Conservation (phyloP, 1,284 basidiomycete genomes). For the Serendipita sp. region DNA sequence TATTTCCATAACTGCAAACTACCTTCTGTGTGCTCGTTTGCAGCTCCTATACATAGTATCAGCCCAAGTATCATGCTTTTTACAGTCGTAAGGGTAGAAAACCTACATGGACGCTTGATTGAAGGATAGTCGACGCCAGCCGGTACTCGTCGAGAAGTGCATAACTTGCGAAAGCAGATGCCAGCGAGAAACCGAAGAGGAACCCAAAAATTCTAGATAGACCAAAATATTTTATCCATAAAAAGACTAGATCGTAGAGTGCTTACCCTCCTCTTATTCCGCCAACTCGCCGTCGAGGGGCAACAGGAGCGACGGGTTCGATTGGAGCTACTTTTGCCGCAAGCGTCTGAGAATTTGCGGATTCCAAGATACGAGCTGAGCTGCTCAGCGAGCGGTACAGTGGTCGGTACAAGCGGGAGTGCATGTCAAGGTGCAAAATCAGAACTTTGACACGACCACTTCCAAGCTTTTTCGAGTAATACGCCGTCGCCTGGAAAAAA, state of each 20-base stretch:
- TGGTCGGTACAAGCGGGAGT: not conserved
- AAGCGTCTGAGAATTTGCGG: not conserved
- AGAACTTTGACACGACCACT: not conserved
- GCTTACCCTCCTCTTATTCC: constrained; percentile 2
- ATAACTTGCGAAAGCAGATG: constrained; percentile 73
- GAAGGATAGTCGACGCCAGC: constrained; percentile 64
- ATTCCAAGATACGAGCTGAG: not conserved
- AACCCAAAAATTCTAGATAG: constrained; percentile 67
- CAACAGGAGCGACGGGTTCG: not conserved
- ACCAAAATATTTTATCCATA: not conserved
- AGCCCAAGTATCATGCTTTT: not conserved
- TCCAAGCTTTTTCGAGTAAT: not conserved
- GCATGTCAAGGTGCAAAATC: not conserved
- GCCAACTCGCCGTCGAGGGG: not conserved
- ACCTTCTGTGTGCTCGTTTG: constrained; percentile 74
- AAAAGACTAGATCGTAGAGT: not conserved
- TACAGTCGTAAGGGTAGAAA: not conserved
- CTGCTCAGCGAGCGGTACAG: not conserved
- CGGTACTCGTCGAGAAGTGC: constrained; percentile 84
- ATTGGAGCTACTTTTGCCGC: not conserved
- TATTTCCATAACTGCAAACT: not conserved
- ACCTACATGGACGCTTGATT: constrained; percentile 49
- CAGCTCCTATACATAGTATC: constrained; percentile 43
- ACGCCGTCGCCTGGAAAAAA: not conserved
- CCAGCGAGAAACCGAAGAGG: constrained; percentile 75